Conservation (phyloP, 768 basidiomycete species). For the Arthromyces matolae region DNA sequence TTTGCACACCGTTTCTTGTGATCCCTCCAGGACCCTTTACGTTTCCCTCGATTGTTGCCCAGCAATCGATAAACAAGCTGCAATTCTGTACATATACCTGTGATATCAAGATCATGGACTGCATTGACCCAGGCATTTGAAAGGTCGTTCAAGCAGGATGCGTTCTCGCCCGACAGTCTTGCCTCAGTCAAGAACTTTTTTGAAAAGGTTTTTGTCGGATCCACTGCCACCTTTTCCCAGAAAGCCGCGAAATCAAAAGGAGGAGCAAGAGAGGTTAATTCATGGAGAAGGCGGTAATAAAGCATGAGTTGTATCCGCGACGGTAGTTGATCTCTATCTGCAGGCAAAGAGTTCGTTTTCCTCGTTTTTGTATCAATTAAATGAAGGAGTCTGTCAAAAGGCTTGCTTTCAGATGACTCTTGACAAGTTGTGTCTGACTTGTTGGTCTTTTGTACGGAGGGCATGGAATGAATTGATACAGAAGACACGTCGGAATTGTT, state of each 20-base stretch:
- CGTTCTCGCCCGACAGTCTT: slow-evolving; percentile 24
- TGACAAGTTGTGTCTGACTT: too few species aligned
- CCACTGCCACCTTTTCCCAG: slow-evolving; percentile 45
- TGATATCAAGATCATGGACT: slow-evolving; percentile 25
- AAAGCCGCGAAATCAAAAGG: slow-evolving; percentile 51
- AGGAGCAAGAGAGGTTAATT: slow-evolving; percentile 39
- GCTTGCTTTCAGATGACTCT: too few species aligned
- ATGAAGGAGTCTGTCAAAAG: slow-evolving; percentile 35
- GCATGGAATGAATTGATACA: too few species aligned
- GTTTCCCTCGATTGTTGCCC: slow-evolving; percentile 20
- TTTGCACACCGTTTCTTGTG: not conserved
- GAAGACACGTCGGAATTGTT: not conserved
- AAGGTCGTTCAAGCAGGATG: slow-evolving; percentile 37
- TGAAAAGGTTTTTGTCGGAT: slow-evolving; percentile 47
- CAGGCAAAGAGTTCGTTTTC: slow-evolving; percentile 43
- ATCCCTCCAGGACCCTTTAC: not conserved
- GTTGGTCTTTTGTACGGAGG: too few species aligned
- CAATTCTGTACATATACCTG: slow-evolving; percentile 36
- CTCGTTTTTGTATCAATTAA: slow-evolving; percentile 75
- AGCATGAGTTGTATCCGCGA: slow-evolving; percentile 75
- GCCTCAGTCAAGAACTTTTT: slow-evolving; percentile 43
- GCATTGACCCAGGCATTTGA: slow-evolving; percentile 27
- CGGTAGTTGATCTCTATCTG: slow-evolving; percentile 51
- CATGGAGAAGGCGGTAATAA: slow-evolving; percentile 63
- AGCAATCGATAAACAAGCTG: slow-evolving; percentile 49